A percentile compares a stretch with the other conserved stretches of the same genome.
These are phyloP conservation scores for Neospermospora avenae DNA, from an alignment of 2,329 filamentous ascomycete species.

Conservation along the genomic window DNA sequence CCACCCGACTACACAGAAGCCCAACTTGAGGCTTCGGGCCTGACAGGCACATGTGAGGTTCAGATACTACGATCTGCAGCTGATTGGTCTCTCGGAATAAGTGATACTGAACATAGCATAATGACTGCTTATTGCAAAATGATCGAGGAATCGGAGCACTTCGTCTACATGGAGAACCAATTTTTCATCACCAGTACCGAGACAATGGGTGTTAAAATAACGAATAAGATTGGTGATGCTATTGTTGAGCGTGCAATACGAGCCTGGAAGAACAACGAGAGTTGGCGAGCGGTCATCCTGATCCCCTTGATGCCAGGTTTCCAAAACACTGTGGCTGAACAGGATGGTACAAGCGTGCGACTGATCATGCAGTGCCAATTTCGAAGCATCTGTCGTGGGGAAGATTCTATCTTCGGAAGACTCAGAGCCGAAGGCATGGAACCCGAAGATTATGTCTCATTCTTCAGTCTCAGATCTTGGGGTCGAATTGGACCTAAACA, in stretches of 20 bases:
- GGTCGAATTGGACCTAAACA: constrained; percentile 83
- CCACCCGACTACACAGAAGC: constrained; percentile 86
- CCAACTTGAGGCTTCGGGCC: constrained; percentile 81
- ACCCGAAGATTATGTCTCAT: constrained; percentile 91
- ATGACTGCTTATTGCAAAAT: constrained; percentile 93
- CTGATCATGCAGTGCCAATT: constrained; percentile 97
- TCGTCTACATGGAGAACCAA: constrained; percentile 98
- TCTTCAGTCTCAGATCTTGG: constrained; percentile 91
- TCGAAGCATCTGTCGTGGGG: constrained; percentile 90
- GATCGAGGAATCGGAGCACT: constrained; percentile 93
- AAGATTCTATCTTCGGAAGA: constrained; percentile 86
- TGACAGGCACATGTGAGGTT: constrained; percentile 93
- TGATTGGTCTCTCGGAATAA: constrained; percentile 88
- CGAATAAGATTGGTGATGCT: constrained; percentile 92
- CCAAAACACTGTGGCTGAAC: constrained; percentile 91
- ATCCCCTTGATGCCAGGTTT: constrained; percentile 98
- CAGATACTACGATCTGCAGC: constrained; percentile 90
- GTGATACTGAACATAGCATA: constrained; percentile 88
- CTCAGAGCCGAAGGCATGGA: constrained; percentile 78
- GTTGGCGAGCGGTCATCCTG: constrained; percentile 85
- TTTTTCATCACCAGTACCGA: constrained; percentile 96
- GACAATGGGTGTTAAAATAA: constrained; percentile 80
- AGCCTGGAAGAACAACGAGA: constrained; percentile 77
- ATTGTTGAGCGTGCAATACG: constrained; percentile 87
- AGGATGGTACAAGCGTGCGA: constrained; percentile 90